Base-by-base conservation (phyloP, 768 basidiomycete genomes). In the Lentinus tigrinus region DNA sequence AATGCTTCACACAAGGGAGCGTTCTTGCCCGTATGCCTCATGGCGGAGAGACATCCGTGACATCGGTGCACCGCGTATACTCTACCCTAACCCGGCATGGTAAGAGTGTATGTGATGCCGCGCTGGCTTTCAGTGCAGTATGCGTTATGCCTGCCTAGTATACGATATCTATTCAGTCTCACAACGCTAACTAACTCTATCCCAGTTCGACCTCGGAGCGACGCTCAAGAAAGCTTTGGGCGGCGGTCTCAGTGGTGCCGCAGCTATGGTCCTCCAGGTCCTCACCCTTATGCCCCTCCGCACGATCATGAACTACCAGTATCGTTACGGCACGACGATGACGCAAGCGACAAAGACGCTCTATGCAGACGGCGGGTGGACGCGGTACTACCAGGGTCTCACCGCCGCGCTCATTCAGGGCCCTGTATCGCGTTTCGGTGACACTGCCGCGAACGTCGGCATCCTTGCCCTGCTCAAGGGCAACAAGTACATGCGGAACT, bases 301-400 rank as follows among this genome's bases (percentile, higher is more conserved):
- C n/a, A 97, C 95, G 2, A 81, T 95, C 54, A 98, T 98, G 96
- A 98, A 98, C 77, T 97, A 91, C 69, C 93, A 95, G 74, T 94
- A 95, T 70, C 84, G 88, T 52, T 95, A 85, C 68, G 95, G 95
- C n/a, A 88, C 88, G 2, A 81, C 85, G 1, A 85, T 85, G 6
- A 84, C 84, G 0, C 73, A 80, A 38, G 87, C 91, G 13, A 82
- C 80, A 56, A 70, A 72, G 47, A 91, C 83, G 3, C 84, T 95
- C 17, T 89, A 89, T 69, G 73, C 72, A 2, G 89, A 94, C 58
- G 93, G 94, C 14, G 92, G 93, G 9, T 88, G 81, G 77, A 75
- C 81, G 37, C 82, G 95, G 42, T 97, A 89, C 72, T 98, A 97
- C 72, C 87, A 91, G 63, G 96, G 96, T 6, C 81, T 98, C 36